Base-by-base conservation (phyloP, 1,284 basidiomycete species). In the Ceratobasidium sp. region DNA sequence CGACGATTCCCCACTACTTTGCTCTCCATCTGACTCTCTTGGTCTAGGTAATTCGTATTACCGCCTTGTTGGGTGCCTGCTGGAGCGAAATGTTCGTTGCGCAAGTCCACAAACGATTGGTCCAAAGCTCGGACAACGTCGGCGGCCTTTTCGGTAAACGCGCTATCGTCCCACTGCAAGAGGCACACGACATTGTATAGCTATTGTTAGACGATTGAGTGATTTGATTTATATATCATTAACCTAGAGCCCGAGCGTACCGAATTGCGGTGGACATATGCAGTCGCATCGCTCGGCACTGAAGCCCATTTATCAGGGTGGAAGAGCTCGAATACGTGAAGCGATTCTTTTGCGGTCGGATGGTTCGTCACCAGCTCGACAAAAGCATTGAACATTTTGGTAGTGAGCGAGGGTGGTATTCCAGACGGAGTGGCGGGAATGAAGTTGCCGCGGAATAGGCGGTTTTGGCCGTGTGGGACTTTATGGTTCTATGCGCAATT, bases 291-390 rank as follows among this genome's bases (percentile, higher is more conserved):
- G 29, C 81, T 80, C 1, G 78, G 82, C 5, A 88, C 84, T 13
- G 84, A 81, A 70, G 82, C 83, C 68, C 87, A 82, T 77, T 86
- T 87, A 2, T 77, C 79, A 29, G 85, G 82, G 8, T 86, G 84
- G 78, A 85, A 82, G 76, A 86, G 86, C 80, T 89, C 88, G 71
- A 85, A 85, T 8, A 85, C 77, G 13, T 87, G 59, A 34, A 78
- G 80, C 1, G 46, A 80, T 74, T 25, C 66, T 13, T 17, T 52
- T 25, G 71, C 71, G n/a, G 49, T 70, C 9, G 56, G 78, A 40
- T 59, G 37, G 7, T 67, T 17, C 6, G 46, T 34, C 25, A 68
- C 37, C 62, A 74, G 32, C 40, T 76, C 64, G 76, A 64, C n/a
- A 70, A 77, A 79, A 37, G 40, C 40, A 49, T 66, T 32, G 29